Conservation (phyloP, 495 filamentous ascomycete species). For the Aspergillus taichungensis region DNA sequence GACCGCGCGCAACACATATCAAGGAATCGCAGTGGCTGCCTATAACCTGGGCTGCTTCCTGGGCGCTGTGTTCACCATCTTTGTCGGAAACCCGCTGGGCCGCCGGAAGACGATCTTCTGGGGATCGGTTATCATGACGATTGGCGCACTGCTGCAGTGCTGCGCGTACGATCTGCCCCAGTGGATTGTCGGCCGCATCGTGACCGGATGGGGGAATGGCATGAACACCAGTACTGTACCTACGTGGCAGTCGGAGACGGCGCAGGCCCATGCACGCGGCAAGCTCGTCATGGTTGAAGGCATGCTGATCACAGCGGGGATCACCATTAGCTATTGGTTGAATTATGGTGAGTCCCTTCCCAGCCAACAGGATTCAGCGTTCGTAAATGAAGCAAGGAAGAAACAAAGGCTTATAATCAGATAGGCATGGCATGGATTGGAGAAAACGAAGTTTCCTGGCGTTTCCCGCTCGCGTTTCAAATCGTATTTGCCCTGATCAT, state of each 20-base stretch:
- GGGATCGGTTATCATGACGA: constrained; percentile 31
- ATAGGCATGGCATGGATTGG: too few species aligned
- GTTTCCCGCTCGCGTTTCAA: constrained; percentile 32
- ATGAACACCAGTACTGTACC: constrained; percentile 27
- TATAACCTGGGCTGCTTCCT: constrained; percentile 44
- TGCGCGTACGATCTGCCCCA: constrained; percentile 15
- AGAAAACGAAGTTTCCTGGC: constrained; percentile 26
- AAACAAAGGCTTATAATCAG: too few species aligned
- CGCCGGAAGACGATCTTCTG: constrained; percentile 34
- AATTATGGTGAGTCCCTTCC: constrained; percentile 37
- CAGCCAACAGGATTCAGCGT: too few species aligned
- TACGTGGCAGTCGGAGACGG: constrained; percentile 36
- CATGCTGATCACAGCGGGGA: constrained; percentile 28
- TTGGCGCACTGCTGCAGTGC: constrained; percentile 37
- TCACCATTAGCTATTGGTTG: constrained; percentile 42
- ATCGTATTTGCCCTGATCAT: constrained; percentile 26
- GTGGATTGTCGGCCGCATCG: constrained; percentile 18
- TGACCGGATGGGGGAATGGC: constrained; percentile 23
- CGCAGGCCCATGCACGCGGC: constrained; percentile 18
- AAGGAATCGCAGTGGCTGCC: too few species aligned
- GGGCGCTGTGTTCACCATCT: constrained; percentile 38
- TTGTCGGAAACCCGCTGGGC: constrained; percentile 37
- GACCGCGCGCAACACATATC: too few species aligned
- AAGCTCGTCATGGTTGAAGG: constrained; percentile 27
- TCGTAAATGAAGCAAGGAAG: too few species aligned